A percentile compares a stretch with the other conserved stretches of the same genome.
phyloP scores from a whole-genome alignment of 179 eudicot species.

The Patellifolia procumbens region DNA sequence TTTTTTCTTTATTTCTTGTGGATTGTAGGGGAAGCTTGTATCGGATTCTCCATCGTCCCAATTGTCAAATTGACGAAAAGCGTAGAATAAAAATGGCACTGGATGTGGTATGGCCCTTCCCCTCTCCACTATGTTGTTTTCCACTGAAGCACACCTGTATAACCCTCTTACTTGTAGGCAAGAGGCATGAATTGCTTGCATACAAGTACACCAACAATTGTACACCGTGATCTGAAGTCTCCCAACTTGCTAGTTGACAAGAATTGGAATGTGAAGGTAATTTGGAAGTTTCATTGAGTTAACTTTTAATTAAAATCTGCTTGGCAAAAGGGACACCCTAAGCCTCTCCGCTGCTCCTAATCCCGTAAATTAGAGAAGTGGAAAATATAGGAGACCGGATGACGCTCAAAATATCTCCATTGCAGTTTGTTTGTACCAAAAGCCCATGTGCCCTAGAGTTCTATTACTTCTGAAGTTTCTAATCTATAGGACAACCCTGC shows the following conservation, averaged over 20 bases:
- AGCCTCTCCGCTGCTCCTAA: background rate
- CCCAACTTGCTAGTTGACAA: constrained; percentile 97
- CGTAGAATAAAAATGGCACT: constrained; percentile 96
- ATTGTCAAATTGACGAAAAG: constrained; percentile 89
- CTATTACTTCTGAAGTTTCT: background rate
- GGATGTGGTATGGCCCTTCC: constrained; percentile 73
- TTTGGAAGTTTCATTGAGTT: constrained; percentile 12
- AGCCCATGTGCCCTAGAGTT: background rate
- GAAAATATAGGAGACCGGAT: background rate
- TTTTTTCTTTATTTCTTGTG: constrained; percentile 11
- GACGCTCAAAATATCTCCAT: background rate
- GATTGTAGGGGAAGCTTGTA: constrained; percentile 91
- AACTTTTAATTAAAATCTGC: background rate
- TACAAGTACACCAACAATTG: constrained; percentile 91
- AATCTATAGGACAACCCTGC: too few relatives aligned
- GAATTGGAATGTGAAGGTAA: constrained; percentile 98
- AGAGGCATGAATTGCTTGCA: constrained; percentile 99
- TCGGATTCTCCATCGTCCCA: constrained; percentile 96
- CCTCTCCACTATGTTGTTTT: constrained; percentile 5
- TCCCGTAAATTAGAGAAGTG: background rate
- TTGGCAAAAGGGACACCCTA: background rate
- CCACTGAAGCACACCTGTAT: constrained; percentile 4
- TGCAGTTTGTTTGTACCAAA: background rate
- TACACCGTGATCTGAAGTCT: constrained; percentile 98
- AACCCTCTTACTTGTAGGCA: constrained; percentile 57